Evolutionary conservation across 1,139 yeast genomes (phyloP), one percentile per base, ranked within the genome.

Genomic region (Sugiyamaella xylanicola): DNA sequence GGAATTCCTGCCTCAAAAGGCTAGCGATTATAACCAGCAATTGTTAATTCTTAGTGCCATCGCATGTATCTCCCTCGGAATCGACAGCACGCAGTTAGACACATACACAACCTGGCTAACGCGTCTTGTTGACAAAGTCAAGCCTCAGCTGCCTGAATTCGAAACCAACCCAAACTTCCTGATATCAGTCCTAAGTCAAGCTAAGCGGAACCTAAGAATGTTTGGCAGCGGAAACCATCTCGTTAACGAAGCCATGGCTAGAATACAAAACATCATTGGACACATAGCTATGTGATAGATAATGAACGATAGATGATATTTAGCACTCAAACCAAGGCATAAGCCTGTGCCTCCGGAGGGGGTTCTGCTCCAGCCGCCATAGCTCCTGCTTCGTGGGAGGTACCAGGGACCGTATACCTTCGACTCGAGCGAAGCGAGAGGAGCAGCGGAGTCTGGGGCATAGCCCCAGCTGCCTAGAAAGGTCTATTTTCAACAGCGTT

Each of bases 61-160:
- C 22, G 59, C 61, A 1, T 49, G 54, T 41, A 43, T 58, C 17
- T 55, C 61, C 4, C 44, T 57, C 27, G 59, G 56, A 13, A 40
- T 49, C 13, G 53, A 51, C 11, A 17, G 32, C 22, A 44, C 48
- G 13, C 40, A 55, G n/a, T 41, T 37, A 8, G 46, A 44, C 29
- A 51, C 44, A 8, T 48, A 51, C 32, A 44, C 48, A n/a, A 32
- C 35, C 17, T 55, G 58, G 58, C 29, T 55, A 7, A 16, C 40
- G 22, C 40, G 21, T 15, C 25, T 55, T 35, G 55, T 54, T 7
- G 45, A 37, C 15, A 44, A 52, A n/a, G 20, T 55, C 15, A 25
- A 42, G 9, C 56, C 56, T 3, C 43, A 29, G 47, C 19, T 45
- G 39, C 44, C 50, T 17, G 53, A 51, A 21, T 55, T 55, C 43